Base-by-base conservation (phyloP, 169 alveolate species). In the Cryptosporidium viatorum region DNA sequence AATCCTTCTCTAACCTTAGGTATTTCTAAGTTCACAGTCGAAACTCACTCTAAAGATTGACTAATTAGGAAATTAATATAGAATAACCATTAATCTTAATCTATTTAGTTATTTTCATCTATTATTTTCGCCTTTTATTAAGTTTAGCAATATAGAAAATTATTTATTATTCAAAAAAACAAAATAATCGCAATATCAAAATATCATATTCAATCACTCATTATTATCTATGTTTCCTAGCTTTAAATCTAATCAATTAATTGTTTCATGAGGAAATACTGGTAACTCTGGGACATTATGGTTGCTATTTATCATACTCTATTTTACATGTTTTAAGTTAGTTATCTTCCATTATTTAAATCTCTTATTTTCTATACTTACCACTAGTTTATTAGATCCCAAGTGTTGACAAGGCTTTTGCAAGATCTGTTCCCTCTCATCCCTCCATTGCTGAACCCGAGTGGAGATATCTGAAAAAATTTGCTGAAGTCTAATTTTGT, bases 401-500 rank as follows among this genome's bases (percentile, higher is more conserved):
- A 62, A 41, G 45, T 80, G 87, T 43, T 58, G 87, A 39, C 87
- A 80, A 43, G 87, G 80, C 51, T 45, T 80, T 6, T 80, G 35
- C 10, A 80, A 52, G 18, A 65, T 16, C 26, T 65, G 69, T 14
- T 80, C 87, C 39, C 87, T 80, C 26, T 80, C 87, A 9, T 80
- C 87, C 9, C 87, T 60, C 87, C 87, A 80, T 65, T 80, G 87
- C 31, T 80, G 87, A 9, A 80, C 87, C 18, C 87, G 31, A 5
- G 87, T 41, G 6, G 75, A 39, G 26, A 80, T 65, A 60, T 80
- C 87, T 35, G 87, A 60, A 50, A 80, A 80, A 7, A 80, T 80
- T 41, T 80, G 87, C 16, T 80, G 87, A 23, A 80, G 67, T 37
- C 87, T 80, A n/a, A 80, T 65, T 80, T 80, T 80, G 48, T 80